phyloP scores from a whole-genome alignment of 345 rosid genomes.

The Clarkia xantiana region DNA sequence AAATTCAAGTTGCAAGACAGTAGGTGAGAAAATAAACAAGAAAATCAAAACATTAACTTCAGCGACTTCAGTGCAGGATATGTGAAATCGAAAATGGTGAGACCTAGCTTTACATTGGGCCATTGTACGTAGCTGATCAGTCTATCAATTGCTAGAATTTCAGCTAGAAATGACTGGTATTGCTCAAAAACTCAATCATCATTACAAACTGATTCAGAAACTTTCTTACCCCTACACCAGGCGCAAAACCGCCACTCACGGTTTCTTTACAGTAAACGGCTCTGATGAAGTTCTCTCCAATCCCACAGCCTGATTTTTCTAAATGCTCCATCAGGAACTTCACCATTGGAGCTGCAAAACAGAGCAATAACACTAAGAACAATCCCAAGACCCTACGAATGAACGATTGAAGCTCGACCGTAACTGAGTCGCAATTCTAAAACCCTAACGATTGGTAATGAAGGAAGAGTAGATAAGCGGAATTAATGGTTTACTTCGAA shows the following conservation, averaged over 20 bases:
- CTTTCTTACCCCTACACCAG: slow-evolving; percentile 48
- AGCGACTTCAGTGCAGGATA: too few species aligned
- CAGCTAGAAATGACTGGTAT: too few species aligned
- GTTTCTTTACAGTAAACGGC: slow-evolving; percentile 43
- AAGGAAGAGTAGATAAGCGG: neutral
- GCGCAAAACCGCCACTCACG: slow-evolving; percentile 51
- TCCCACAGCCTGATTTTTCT: slow-evolving; percentile 73
- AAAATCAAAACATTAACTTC: too few species aligned
- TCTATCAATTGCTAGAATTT: too few species aligned
- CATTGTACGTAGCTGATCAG: too few species aligned
- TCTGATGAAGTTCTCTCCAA: slow-evolving; percentile 61
- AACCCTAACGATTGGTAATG: slow-evolving; percentile 12
- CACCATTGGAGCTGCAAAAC: slow-evolving; percentile 58
- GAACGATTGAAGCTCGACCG: neutral
- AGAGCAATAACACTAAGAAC: neutral
- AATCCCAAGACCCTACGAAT: neutral
- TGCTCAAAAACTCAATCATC: neutral
- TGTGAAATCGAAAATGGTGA: too few species aligned
- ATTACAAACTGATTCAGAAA: neutral
- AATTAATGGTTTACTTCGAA: slow-evolving; percentile 24
- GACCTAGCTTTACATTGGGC: too few species aligned
- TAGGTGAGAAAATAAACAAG: too few species aligned
- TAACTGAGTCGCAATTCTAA: slow-evolving; percentile 9
- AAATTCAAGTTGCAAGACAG: too few species aligned
- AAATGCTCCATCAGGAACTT: slow-evolving; percentile 70